Evolutionary conservation across 164 flowering plant species (phyloP).

Genomic region (Tetracentron sinense): DNA sequence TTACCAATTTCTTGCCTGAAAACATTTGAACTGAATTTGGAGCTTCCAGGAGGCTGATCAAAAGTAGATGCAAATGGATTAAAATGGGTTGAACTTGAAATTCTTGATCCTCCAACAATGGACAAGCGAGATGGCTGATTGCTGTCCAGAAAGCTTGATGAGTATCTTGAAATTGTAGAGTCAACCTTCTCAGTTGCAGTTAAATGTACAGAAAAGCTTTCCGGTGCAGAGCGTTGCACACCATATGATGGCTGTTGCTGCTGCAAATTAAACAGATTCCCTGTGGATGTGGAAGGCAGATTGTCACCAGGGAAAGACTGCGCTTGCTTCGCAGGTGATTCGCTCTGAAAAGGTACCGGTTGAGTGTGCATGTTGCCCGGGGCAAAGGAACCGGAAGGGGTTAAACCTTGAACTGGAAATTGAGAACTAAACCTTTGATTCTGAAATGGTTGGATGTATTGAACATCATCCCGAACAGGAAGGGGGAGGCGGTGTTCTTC

Average conservation of each 20-base stretch:
- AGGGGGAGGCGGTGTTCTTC: slow-evolving; percentile 8
- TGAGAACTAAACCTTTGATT: slow-evolving; percentile 19
- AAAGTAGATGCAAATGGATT: slow-evolving; percentile 75
- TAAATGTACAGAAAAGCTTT: slow-evolving; percentile 18
- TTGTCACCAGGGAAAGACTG: slow-evolving; percentile 27
- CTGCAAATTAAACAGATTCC: slow-evolving; percentile 25
- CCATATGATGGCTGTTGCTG: slow-evolving; percentile 27
- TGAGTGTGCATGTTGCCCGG: slow-evolving; percentile 21
- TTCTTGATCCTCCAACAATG: slow-evolving; percentile 39
- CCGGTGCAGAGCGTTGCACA: slow-evolving; percentile 21
- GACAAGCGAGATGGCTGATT: slow-evolving; percentile 25
- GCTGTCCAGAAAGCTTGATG: slow-evolving; percentile 32
- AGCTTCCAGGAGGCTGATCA: slow-evolving; percentile 47
- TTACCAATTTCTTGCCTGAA: slow-evolving; percentile 35
- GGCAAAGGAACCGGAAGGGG: slow-evolving; percentile 22
- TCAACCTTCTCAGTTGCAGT: slow-evolving; percentile 24
- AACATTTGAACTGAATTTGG: slow-evolving; percentile 37
- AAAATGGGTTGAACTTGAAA: slow-evolving; percentile 36
- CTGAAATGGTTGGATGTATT: slow-evolving; percentile 5
- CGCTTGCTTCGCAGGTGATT: slow-evolving; percentile 15
- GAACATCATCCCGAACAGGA: slow-evolving; percentile 6
- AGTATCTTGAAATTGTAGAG: slow-evolving; percentile 23
- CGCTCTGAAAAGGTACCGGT: slow-evolving; percentile 15
- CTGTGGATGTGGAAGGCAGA: slow-evolving; percentile 21
- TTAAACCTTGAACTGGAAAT: slow-evolving; percentile 23